Evolutionary conservation across 768 basidiomycete genomes (phyloP).

Genomic region (Tylopilus felleus): DNA sequence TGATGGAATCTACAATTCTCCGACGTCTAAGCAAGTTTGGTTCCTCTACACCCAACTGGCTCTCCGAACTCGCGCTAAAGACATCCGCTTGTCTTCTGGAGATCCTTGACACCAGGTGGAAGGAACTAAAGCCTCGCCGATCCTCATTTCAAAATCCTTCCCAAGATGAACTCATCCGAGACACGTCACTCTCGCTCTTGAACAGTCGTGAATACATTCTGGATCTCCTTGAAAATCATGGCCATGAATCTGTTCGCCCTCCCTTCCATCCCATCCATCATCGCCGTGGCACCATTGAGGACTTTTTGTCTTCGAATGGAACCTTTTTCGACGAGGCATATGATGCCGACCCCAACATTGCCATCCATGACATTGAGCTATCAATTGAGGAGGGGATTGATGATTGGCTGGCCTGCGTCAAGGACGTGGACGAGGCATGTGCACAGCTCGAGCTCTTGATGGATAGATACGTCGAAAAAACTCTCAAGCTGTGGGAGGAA

Average conservation of each 20-base stretch:
- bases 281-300: conserved; percentile 7
- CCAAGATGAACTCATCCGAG: conserved; percentile 6
- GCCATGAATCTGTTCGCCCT: background rate
- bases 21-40: background rate
- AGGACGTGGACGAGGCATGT: conserved; percentile 6
- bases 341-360: conserved; percentile 6
- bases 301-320: conserved; percentile 15
- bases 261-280: background rate
- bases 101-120: conserved; percentile 34
- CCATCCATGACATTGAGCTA: conserved; percentile 37
- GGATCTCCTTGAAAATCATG: conserved; percentile 6
- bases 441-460: conserved; percentile 18
- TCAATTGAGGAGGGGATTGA: conserved; percentile 31
- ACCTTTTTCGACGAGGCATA: conserved; percentile 6
- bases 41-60: background rate
- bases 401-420: conserved; percentile 28
- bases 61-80: background rate
- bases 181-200: conserved; percentile 34
- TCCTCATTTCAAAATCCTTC: background rate
- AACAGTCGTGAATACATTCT: background rate
- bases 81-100: conserved; percentile 1
- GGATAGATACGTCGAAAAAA: conserved; percentile 24
- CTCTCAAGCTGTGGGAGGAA: background rate
- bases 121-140: conserved; percentile 19
- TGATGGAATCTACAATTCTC: background rate